These are phyloP conservation scores for Pichia exigua DNA, from an alignment of 805 yeast species.

Conservation along the genomic window DNA sequence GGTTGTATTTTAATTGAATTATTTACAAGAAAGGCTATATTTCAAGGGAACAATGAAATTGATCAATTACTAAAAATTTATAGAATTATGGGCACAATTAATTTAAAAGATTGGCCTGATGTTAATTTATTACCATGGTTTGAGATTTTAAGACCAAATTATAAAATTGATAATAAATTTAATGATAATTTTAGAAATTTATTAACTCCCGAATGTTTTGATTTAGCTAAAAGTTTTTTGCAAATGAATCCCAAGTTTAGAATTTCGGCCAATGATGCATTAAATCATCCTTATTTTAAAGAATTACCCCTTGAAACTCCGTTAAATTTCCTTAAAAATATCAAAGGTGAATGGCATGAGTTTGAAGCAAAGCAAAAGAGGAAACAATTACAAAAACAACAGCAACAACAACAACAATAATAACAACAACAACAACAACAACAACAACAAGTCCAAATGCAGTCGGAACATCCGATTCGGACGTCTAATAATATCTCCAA, in stretches of 20 bases:
- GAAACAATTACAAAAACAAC: constrained; percentile 27
- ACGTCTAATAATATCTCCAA: neutral
- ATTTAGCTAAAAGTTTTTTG: constrained; percentile 57
- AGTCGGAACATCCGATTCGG: neutral
- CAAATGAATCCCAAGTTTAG: constrained; percentile 63
- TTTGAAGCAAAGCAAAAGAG: constrained; percentile 84
- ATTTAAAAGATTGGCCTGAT: constrained; percentile 64
- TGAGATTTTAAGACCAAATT: constrained; percentile 66
- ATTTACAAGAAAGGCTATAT: constrained; percentile 64
- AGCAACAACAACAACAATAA: constrained; percentile 51
- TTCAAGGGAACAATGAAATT: constrained; percentile 85
- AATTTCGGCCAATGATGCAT: constrained; percentile 60
- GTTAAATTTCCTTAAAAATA: constrained; percentile 43
- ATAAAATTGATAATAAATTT: constrained; percentile 32
- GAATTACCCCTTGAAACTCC: constrained; percentile 62
- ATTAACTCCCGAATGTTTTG: constrained; percentile 47
- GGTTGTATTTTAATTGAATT: constrained; percentile 87
- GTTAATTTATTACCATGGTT: constrained; percentile 86
- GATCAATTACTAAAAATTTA: constrained; percentile 74
- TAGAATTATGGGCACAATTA: constrained; percentile 83
- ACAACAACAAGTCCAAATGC: constrained; percentile 35
- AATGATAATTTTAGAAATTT: constrained; percentile 32
- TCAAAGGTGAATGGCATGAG: constrained; percentile 92
- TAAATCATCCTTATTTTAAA: constrained; percentile 61
- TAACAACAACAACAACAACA: constrained; percentile 39